These are phyloP conservation scores for Plantago coronopus DNA, from an alignment of 305 asterid genomes.

Conservation along the genomic window DNA sequence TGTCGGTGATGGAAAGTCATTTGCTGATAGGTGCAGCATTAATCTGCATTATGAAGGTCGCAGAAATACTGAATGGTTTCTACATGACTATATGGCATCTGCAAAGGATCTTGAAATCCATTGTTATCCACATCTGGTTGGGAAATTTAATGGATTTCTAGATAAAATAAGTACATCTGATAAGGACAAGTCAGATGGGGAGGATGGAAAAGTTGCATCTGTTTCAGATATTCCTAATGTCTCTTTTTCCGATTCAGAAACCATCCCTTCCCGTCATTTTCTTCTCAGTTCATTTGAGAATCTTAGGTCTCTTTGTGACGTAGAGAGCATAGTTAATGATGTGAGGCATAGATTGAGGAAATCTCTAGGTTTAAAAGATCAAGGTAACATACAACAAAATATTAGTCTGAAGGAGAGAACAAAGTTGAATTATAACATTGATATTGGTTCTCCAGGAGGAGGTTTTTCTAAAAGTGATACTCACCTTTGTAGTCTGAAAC, in stretches of 20 bases:
- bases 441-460: slow-evolving; percentile 27
- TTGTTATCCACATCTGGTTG: slow-evolving; percentile 71
- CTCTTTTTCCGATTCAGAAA: slow-evolving; percentile 39
- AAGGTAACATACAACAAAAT: slow-evolving; percentile 28
- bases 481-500: slow-evolving; percentile 41
- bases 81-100: slow-evolving; percentile 39
- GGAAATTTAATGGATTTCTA: slow-evolving; percentile 49
- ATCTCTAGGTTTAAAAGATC: slow-evolving; percentile 34
- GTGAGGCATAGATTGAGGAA: slow-evolving; percentile 41
- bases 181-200: slow-evolving; percentile 30
- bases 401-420: slow-evolving; percentile 29
- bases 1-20: slow-evolving; percentile 34
- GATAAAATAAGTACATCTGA: slow-evolving; percentile 44
- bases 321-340: slow-evolving; percentile 37
- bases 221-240: slow-evolving; percentile 31
- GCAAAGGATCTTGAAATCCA: slow-evolving; percentile 61
- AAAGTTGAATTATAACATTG: slow-evolving; percentile 21
- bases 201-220: slow-evolving; percentile 29
- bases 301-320: slow-evolving; percentile 30
- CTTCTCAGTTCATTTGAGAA: slow-evolving; percentile 39
- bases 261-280: slow-evolving; percentile 40
- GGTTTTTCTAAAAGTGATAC: slow-evolving; percentile 26
- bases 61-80: slow-evolving; percentile 30
- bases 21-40: slow-evolving; percentile 51
- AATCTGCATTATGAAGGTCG: slow-evolving; percentile 55